phyloP scores from a whole-genome alignment of 495 filamentous ascomycete genomes.

The Aspergillus biplanus region DNA sequence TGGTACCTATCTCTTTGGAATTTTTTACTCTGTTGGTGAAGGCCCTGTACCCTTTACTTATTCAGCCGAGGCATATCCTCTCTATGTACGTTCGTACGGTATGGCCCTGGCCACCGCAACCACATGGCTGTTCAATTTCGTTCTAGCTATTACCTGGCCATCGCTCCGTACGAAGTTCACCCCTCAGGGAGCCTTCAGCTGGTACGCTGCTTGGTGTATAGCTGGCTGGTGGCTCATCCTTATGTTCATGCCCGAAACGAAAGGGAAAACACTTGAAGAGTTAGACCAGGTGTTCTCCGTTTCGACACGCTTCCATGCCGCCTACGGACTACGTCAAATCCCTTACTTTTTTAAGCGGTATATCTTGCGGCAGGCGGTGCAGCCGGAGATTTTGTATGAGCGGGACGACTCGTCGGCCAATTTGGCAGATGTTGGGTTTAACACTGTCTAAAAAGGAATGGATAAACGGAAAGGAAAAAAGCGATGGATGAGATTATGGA shows the following conservation, averaged over 20 bases:
- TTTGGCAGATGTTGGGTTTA: slow-evolving; percentile 30
- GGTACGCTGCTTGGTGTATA: slow-evolving; percentile 56
- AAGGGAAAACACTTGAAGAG: slow-evolving; percentile 47
- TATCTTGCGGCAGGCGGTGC: slow-evolving; percentile 40
- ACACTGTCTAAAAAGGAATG: slow-evolving; percentile 21
- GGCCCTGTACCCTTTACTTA: slow-evolving; percentile 87
- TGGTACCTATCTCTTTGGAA: slow-evolving; percentile 75
- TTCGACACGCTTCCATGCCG: slow-evolving; percentile 49
- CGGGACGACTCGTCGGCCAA: slow-evolving; percentile 30
- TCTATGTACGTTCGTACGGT: slow-evolving; percentile 72
- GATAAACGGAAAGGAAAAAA: not conserved
- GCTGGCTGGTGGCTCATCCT: slow-evolving; percentile 43
- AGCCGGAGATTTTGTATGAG: slow-evolving; percentile 46
- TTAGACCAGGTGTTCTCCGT: slow-evolving; percentile 57
- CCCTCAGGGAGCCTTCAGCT: slow-evolving; percentile 63
- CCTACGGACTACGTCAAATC: slow-evolving; percentile 52
- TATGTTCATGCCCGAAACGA: slow-evolving; percentile 48
- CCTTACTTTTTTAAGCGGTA: slow-evolving; percentile 51
- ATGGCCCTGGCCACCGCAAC: slow-evolving; percentile 59
- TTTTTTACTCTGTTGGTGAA: slow-evolving; percentile 78
- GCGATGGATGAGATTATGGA: not conserved
- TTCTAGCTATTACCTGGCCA: slow-evolving; percentile 71
- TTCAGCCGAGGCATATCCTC: slow-evolving; percentile 74
- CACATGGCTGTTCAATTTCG: slow-evolving; percentile 60
- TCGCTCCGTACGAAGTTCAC: slow-evolving; percentile 55